Conservation (phyloP, 352 stramenopile species). For the Phytophthora syringae region DNA sequence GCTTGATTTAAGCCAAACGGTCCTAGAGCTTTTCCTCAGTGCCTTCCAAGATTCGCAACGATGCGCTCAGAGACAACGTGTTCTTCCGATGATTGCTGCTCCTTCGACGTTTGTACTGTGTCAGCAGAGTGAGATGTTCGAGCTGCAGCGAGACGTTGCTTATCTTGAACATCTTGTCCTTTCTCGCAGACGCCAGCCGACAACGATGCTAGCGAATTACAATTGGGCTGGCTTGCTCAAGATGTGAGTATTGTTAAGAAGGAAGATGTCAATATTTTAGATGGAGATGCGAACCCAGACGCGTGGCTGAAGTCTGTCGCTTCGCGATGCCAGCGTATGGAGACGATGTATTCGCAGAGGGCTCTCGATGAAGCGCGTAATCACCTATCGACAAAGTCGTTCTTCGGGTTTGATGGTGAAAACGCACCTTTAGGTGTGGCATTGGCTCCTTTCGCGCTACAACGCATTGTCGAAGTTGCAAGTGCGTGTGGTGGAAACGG, state of each 20-base stretch:
- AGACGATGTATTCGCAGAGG: conserved; percentile 32
- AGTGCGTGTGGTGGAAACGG: conserved; percentile 32
- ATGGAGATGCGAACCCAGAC: conserved; percentile 9
- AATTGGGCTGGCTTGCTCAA: conserved; percentile 39
- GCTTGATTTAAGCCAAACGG: conserved; percentile 51
- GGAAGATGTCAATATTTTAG: neutral
- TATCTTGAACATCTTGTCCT: conserved; percentile 73
- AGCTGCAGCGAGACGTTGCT: conserved; percentile 61
- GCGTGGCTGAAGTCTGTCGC: conserved; percentile 47
- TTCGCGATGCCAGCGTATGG: conserved; percentile 24
- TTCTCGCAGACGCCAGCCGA: conserved; percentile 21
- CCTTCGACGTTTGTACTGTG: conserved; percentile 67
- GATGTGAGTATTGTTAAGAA: conserved; percentile 11
- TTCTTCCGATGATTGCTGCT: conserved; percentile 37
- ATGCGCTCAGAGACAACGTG: conserved; percentile 39
- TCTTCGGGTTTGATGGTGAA: conserved; percentile 40
- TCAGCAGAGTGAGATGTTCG: conserved; percentile 56
- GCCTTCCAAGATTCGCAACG: conserved; percentile 39
- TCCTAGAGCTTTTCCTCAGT: conserved; percentile 38
- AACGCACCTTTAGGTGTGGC: conserved; percentile 36
- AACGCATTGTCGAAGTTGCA: conserved; percentile 55
- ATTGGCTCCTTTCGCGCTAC: conserved; percentile 65
- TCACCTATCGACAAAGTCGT: conserved; percentile 58
- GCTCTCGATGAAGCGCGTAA: conserved; percentile 49
- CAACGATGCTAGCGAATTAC: conserved; percentile 22